These are phyloP conservation scores for Hyaloscypha bicolor DNA, from an alignment of 495 filamentous ascomycete species.

Conservation along the genomic window DNA sequence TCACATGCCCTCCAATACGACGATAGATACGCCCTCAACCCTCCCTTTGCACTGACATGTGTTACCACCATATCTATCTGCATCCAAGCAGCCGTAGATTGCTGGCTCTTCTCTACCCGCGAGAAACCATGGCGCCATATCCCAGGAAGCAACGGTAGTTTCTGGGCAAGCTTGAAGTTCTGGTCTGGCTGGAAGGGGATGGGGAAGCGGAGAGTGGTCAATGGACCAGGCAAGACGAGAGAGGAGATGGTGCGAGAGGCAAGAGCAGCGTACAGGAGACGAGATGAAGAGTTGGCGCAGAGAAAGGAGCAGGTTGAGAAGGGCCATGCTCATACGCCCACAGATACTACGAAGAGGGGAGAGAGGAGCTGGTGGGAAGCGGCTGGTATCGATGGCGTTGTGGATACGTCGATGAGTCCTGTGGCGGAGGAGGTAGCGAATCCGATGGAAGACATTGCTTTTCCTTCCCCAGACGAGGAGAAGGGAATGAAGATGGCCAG, in stretches of 20 bases:
- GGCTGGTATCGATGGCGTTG: constrained; percentile 6
- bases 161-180: constrained; percentile 43
- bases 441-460: constrained; percentile 21
- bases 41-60: constrained; percentile 55
- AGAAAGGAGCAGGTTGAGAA: constrained; percentile 14
- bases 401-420: constrained; percentile 28
- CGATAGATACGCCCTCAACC: constrained; percentile 49
- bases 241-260: constrained; percentile 51
- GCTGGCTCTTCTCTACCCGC: constrained; percentile 61
- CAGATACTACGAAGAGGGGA: constrained; percentile 1
- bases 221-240: constrained; percentile 29
- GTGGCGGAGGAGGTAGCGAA: constrained; percentile 26
- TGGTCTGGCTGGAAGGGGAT: constrained; percentile 44
- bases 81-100: constrained; percentile 65
- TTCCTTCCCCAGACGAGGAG: background rate
- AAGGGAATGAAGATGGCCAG: background rate
- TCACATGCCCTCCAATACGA: constrained; percentile 61
- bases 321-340: background rate
- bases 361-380: constrained; percentile 33
- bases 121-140: constrained; percentile 73
- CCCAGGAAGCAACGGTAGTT: constrained; percentile 44
- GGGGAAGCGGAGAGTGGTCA: constrained; percentile 19
- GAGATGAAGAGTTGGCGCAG: constrained; percentile 43
- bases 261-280: constrained; percentile 42
- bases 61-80: constrained; percentile 55